These are phyloP conservation scores for Geotrichum carabidarum DNA, from an alignment of 1,139 yeast genomes.

Conservation along the genomic window DNA sequence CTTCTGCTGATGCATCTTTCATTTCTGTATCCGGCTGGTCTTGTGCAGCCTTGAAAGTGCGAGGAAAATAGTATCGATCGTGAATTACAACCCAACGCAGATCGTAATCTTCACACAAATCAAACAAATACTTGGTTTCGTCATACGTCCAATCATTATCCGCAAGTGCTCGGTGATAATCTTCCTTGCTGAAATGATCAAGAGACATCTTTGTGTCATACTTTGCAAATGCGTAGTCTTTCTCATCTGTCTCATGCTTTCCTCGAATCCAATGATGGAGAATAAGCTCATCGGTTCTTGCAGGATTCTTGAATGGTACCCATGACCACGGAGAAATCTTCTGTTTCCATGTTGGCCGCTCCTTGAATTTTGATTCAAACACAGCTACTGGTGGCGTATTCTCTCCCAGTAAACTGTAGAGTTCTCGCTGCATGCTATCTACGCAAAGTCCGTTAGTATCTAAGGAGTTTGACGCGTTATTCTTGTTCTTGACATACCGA, in stretches of 20 bases:
- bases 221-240: constrained; percentile 66
- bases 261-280: constrained; percentile 89
- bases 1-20: constrained; percentile 20
- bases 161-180: constrained; percentile 44
- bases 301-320: constrained; percentile 54
- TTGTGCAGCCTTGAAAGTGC: neutral
- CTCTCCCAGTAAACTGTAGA: constrained; percentile 82
- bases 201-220: constrained; percentile 65
- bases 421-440: constrained; percentile 86
- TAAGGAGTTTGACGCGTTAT: constrained; percentile 3
- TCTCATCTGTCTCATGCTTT: constrained; percentile 44
- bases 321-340: constrained; percentile 81
- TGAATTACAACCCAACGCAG: constrained; percentile 80
- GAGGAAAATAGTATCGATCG: constrained; percentile 58
- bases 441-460: constrained; percentile 26
- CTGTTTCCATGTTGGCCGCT: constrained; percentile 53
- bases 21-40: constrained; percentile 9
- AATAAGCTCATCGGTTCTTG: constrained; percentile 46
- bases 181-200: constrained; percentile 64
- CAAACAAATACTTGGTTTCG: constrained; percentile 73
- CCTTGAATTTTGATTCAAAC: constrained; percentile 51
- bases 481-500: constrained; percentile 16
- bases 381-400: constrained; percentile 81
- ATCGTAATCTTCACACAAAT: constrained; percentile 66
- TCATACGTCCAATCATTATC: constrained; percentile 61